phyloP scores from a whole-genome alignment of 495 filamentous ascomycete genomes.

The Aspergillus kassunensis region DNA sequence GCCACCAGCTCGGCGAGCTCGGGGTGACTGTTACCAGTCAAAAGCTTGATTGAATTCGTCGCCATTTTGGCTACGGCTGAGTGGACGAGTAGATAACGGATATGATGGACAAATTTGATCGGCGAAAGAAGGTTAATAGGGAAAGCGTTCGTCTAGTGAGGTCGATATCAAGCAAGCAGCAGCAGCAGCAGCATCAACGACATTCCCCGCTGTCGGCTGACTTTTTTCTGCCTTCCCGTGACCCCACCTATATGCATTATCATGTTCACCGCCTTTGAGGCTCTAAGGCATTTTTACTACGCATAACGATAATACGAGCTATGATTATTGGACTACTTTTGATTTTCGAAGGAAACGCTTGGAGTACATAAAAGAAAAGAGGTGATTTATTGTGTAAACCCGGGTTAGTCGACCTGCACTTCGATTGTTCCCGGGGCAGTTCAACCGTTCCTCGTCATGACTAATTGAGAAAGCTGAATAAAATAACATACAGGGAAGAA shows the following conservation, averaged over 20 bases:
- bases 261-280: constrained; percentile 17
- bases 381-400: background rate
- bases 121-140: too few relatives aligned
- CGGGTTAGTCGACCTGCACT: constrained; percentile 44
- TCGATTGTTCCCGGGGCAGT: constrained; percentile 25
- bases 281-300: constrained; percentile 6
- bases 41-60: constrained; percentile 90
- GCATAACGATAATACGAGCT: too few relatives aligned
- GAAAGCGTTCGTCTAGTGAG: too few relatives aligned
- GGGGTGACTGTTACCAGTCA: constrained; percentile 95
- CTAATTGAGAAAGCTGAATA: constrained; percentile 16
- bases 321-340: too few relatives aligned
- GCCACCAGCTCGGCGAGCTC: constrained; percentile 84
- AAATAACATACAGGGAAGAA: constrained; percentile 21
- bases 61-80: constrained; percentile 49
- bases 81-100: background rate
- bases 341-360: constrained; percentile 6
- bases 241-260: constrained; percentile 19
- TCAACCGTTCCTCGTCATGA: constrained; percentile 11
- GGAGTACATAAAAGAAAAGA: constrained; percentile 16
- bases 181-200: background rate
- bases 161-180: constrained; percentile 3
- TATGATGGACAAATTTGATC: too few relatives aligned
- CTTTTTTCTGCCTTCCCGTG: constrained; percentile 36
- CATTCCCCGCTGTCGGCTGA: constrained; percentile 21